Evolutionary conservation across 140 eudicot genomes (phyloP).

Genomic region (Anethum foeniculum): DNA sequence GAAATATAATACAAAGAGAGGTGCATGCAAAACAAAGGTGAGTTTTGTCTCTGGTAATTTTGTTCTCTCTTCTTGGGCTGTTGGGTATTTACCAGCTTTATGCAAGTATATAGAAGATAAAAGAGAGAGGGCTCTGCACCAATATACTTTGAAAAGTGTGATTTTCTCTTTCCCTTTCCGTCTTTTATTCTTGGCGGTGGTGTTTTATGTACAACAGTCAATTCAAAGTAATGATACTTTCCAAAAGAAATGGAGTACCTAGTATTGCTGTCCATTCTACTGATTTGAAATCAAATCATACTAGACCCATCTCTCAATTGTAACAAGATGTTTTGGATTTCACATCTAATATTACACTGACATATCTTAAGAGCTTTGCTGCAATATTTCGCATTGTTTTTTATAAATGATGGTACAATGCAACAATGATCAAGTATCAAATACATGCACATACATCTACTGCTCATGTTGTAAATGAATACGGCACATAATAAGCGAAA

Average conservation of each 20-base stretch:
- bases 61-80: slow-evolving; percentile 39
- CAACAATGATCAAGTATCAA: too few species aligned
- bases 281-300: slow-evolving; percentile 4
- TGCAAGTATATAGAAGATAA: slow-evolving; percentile 14
- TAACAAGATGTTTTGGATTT: background rate
- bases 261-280: slow-evolving; percentile 6
- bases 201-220: slow-evolving; percentile 3
- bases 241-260: slow-evolving; percentile 7
- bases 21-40: slow-evolving; percentile 51
- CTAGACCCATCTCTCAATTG: background rate
- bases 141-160: background rate
- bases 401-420: too few species aligned
- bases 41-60: slow-evolving; percentile 27
- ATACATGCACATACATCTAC: too few species aligned
- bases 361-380: background rate
- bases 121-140: background rate
- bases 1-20: background rate
- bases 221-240: background rate
- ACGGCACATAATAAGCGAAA: too few species aligned
- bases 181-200: background rate
- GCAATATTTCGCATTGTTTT: background rate
- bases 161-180: background rate
- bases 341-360: background rate
- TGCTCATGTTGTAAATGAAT: too few species aligned
- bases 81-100: slow-evolving; percentile 32